Evolutionary conservation across 225 moss, liverwort and hornwort species (phyloP).

Genomic region (Pseudoscleropodium purum): DNA sequence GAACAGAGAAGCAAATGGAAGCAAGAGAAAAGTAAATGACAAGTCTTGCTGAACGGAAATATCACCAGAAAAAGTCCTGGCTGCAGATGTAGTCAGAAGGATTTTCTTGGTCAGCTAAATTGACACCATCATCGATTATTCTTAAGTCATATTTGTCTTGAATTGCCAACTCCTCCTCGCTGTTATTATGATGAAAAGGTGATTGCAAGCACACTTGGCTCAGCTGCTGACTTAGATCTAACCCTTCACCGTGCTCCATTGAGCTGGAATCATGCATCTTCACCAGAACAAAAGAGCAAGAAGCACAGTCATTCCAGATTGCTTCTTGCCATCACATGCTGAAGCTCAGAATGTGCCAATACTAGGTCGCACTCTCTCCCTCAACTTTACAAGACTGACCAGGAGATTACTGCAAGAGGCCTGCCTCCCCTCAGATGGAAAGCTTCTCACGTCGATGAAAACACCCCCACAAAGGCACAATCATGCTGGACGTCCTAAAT

Average conservation of each 20-base stretch:
- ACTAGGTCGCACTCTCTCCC: background rate
- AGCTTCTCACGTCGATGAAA: background rate
- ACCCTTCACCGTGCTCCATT: slow-evolving; percentile 63
- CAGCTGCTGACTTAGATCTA: slow-evolving; percentile 87
- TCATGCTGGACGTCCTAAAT: background rate
- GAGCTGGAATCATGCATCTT: slow-evolving; percentile 31
- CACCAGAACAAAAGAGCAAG: slow-evolving; percentile 4
- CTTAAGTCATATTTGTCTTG: slow-evolving; percentile 24
- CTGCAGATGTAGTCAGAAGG: slow-evolving; percentile 65
- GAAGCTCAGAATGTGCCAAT: background rate
- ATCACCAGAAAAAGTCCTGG: slow-evolving; percentile 87
- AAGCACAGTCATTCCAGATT: background rate
- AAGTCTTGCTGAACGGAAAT: background rate
- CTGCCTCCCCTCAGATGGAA: background rate
- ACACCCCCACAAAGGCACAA: background rate
- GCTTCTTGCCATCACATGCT: background rate
- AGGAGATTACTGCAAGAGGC: background rate
- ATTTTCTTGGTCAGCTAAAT: slow-evolving; percentile 59
- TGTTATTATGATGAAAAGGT: slow-evolving; percentile 12
- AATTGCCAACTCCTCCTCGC: slow-evolving; percentile 31
- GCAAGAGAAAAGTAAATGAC: background rate
- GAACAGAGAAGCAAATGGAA: background rate
- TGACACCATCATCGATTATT: slow-evolving; percentile 36
- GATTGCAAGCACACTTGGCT: slow-evolving; percentile 81
- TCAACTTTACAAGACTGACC: background rate